Percentiles rank a stretch among this genome's conserved stretches.
These are phyloP conservation scores for Lasiodiplodia hormozganensis DNA, from an alignment of 2,329 filamentous ascomycete species.

Conservation along the genomic window DNA sequence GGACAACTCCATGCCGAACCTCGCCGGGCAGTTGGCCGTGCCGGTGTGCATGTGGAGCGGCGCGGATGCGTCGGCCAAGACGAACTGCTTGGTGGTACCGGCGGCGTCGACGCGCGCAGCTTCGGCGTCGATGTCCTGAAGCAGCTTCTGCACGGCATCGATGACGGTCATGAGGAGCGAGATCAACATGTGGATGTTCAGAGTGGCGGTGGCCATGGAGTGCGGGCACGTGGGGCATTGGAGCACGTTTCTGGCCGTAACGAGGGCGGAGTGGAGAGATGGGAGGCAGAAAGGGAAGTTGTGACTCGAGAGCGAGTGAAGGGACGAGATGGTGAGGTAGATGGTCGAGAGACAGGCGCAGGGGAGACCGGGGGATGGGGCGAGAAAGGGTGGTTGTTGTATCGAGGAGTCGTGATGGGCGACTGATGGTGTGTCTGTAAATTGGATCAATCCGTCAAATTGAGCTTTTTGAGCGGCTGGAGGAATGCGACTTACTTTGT, in stretches of 20 bases:
- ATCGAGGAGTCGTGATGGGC: background rate
- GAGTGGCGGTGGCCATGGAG: slow-evolving; percentile 50
- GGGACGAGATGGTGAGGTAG: slow-evolving; percentile 52
- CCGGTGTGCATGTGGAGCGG: slow-evolving; percentile 53
- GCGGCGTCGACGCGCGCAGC: slow-evolving; percentile 40
- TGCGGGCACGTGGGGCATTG: slow-evolving; percentile 52
- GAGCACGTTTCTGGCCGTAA: slow-evolving; percentile 48
- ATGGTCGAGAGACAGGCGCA: slow-evolving; percentile 56
- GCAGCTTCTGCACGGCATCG: slow-evolving; percentile 50
- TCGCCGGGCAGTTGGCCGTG: slow-evolving; percentile 50
- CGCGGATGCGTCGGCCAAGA: slow-evolving; percentile 51
- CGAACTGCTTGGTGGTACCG: slow-evolving; percentile 49
- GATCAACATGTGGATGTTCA: slow-evolving; percentile 53
- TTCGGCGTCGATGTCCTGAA: slow-evolving; percentile 51
- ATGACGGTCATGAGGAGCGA: slow-evolving; percentile 51
- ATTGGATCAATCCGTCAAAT: background rate
- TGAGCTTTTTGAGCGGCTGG: background rate
- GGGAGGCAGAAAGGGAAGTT: slow-evolving; percentile 52
- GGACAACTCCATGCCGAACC: slow-evolving; percentile 53
- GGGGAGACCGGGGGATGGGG: slow-evolving; percentile 25
- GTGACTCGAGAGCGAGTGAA: slow-evolving; percentile 33
- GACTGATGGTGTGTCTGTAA: background rate
- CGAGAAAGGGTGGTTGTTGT: slow-evolving; percentile 6
- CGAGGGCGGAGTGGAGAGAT: slow-evolving; percentile 51
- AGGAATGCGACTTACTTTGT: background rate